A percentile compares a stretch with the other conserved stretches of the same genome.
Evolutionary conservation across 441 rosid species (phyloP).

Genomic region (Geranium incanum): DNA sequence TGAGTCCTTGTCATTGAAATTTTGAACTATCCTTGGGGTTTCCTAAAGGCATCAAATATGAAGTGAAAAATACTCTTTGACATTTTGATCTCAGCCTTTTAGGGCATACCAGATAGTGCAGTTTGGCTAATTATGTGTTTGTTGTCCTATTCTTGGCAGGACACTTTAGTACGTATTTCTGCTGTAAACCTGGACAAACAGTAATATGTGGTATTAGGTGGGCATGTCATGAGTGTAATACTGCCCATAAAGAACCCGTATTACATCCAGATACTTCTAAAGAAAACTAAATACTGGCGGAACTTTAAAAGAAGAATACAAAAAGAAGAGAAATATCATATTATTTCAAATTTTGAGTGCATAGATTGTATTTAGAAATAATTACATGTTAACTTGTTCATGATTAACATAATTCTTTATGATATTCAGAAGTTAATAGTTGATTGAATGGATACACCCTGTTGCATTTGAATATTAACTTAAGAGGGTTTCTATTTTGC

Average conservation of each 20-base stretch:
- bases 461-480: neutral
- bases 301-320: neutral
- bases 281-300: neutral
- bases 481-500: neutral
- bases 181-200: constrained; percentile 28
- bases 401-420: neutral
- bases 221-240: neutral
- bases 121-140: neutral
- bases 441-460: neutral
- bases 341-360: neutral
- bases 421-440: neutral
- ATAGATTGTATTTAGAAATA: neutral
- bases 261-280: constrained; percentile 18
- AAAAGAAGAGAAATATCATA: neutral
- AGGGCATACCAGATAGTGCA: neutral
- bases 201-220: neutral
- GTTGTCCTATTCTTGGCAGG: constrained; percentile 54
- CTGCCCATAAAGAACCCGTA: constrained; percentile 40
- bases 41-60: neutral
- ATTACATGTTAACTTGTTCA: neutral
- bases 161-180: constrained; percentile 19
- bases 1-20: neutral
- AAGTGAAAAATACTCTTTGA: neutral
- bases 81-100: neutral
- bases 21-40: neutral